Evolutionary conservation across 176 grass and related monocot species (phyloP).

Genomic region (Aegilops sharonensis): DNA sequence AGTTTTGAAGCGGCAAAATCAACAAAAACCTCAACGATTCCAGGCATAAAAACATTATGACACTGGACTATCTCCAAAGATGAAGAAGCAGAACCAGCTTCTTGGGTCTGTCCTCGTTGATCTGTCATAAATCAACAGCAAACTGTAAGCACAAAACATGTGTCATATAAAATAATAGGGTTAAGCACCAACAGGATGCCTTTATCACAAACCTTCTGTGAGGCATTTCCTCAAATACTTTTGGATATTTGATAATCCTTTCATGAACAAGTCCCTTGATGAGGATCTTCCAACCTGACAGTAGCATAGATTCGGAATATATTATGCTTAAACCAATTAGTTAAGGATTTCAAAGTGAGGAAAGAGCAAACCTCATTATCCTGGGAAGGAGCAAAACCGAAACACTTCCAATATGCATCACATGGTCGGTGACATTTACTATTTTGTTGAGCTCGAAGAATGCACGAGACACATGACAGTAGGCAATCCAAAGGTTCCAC

Average conservation of each 20-base stretch:
- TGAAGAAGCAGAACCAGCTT: constrained; percentile 39
- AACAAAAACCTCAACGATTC: constrained; percentile 72
- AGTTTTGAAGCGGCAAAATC: constrained; percentile 59
- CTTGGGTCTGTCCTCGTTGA: constrained; percentile 56
- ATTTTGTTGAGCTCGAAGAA: constrained; percentile 51
- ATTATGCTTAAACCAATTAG: constrained; percentile 19
- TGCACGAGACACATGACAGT: constrained; percentile 66
- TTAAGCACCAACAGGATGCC: not conserved
- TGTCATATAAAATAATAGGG: constrained; percentile 23
- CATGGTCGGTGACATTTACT: constrained; percentile 46
- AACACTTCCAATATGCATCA: constrained; percentile 66
- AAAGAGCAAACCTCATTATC: constrained; percentile 67
- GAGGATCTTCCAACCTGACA: constrained; percentile 59
- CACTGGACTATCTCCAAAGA: constrained; percentile 34
- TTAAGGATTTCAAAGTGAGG: constrained; percentile 18
- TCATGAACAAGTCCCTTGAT: constrained; percentile 67
- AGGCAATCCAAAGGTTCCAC: constrained; percentile 72
- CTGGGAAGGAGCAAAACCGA: constrained; percentile 78
- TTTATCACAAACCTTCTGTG: constrained; percentile 63
- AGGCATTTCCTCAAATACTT: constrained; percentile 49
- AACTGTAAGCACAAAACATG: constrained; percentile 24
- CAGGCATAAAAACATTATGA: constrained; percentile 43
- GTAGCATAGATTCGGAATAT: constrained; percentile 20
- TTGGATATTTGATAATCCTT: constrained; percentile 64
- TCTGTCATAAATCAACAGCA: constrained; percentile 47